Base-by-base conservation (phyloP, 495 filamentous ascomycete genomes). In the Daldinia loculata region DNA sequence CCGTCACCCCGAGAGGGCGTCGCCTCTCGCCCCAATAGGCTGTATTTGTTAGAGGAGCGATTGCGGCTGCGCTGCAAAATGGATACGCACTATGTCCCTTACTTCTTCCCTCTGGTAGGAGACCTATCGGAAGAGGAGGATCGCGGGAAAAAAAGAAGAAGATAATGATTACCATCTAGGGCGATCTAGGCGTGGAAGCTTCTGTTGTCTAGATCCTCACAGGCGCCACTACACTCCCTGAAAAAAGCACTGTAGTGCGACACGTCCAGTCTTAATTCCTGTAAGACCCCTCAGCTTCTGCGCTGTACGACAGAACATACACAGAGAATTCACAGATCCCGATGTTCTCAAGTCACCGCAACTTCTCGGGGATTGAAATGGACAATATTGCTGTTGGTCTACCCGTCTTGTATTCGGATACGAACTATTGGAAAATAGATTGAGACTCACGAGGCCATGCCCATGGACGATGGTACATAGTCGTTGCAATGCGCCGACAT, bases 121-220 rank as follows among this genome's bases (percentile, higher is more conserved):
- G 57, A 29, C 61, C 70, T 69, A 59, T 73, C 70, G 70, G 70
- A 62, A 69, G 57, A 34, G 51, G 34, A 62, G 51, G 36, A 22
- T 12, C 17, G 9, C 6, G 7, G 14, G 29, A 12, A 15, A n/a
- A 65, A 36, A 29, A 41, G 34, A 41, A 32, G 55, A 66, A 51
- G 39, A 24, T 45, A 39, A 57, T 12, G 51, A 43, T 43, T 66
- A 22, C 32, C 41, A 52, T 12, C 48, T 26, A 45, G 41, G 41
- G 8, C 19, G 4, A 60, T 56, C 64, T 57, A 51, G 69, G 39
- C 41, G 63, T 65, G 34, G 43, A 24, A 24, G 43, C 27, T 53
- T 51, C 48, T 58, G 53, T 57, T 62, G 39, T 69, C 48, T 69
- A 61, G 56, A 32, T 65, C 51, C 61, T 27, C 27, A 67, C 69